Conservation (phyloP, 805 yeast genomes). For the Candida easanensis region DNA sequence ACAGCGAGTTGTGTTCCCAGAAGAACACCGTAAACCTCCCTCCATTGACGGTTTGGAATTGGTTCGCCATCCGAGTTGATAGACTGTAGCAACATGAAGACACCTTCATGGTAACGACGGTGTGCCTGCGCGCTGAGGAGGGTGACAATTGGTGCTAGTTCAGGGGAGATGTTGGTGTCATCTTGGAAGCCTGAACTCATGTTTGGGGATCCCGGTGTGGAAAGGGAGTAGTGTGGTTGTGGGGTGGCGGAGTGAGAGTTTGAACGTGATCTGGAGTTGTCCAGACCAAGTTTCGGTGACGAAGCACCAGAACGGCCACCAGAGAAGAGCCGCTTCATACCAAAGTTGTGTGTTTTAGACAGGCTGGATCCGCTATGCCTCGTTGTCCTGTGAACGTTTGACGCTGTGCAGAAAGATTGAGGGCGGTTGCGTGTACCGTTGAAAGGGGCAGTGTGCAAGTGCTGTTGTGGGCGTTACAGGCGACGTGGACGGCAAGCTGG, state of each 20-base stretch:
- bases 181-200: constrained; percentile 7
- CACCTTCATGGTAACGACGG: constrained; percentile 74
- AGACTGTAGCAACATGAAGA: constrained; percentile 70
- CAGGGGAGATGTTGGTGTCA: constrained; percentile 32
- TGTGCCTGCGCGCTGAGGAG: constrained; percentile 70
- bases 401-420: constrained; percentile 1
- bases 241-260: constrained; percentile 11
- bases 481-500: too few species aligned
- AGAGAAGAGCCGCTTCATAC: constrained; percentile 26
- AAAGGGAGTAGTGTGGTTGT: constrained; percentile 5
- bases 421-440: too few species aligned
- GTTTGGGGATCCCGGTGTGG: constrained; percentile 2
- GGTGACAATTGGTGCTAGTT: constrained; percentile 65
- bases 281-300: constrained; percentile 14
- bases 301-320: constrained; percentile 20
- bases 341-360: background rate
- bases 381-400: constrained; percentile 1
- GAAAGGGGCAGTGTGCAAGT: background rate
- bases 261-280: constrained; percentile 19
- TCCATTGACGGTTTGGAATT: constrained; percentile 75
- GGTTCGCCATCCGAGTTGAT: constrained; percentile 84
- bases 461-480: background rate
- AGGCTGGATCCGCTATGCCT: background rate
- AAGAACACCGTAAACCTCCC: constrained; percentile 87
- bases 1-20: constrained; percentile 89